phyloP scores from a whole-genome alignment of 768 basidiomycete species.

The Cystofilobasidium ferigula region DNA sequence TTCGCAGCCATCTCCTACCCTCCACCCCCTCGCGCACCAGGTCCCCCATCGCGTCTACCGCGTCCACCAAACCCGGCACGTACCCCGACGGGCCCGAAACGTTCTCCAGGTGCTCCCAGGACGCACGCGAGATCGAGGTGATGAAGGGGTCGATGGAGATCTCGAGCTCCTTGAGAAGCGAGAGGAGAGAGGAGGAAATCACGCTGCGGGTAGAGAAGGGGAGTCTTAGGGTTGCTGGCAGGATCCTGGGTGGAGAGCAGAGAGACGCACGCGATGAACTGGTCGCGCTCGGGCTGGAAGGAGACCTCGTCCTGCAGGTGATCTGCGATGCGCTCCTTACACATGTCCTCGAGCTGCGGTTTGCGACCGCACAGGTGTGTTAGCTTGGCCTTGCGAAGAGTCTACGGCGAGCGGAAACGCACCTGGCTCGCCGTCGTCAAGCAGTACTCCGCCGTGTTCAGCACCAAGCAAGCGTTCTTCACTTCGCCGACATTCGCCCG shows the following conservation, averaged over 20 bases:
- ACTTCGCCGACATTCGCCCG: slow-evolving; percentile 66
- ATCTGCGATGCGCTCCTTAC: slow-evolving; percentile 65
- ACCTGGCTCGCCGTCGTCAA: slow-evolving; percentile 82
- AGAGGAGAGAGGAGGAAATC: slow-evolving; percentile 68
- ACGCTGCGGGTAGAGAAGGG: slow-evolving; percentile 45
- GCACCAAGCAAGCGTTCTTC: slow-evolving; percentile 70
- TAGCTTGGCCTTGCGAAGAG: not conserved
- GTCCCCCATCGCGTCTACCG: slow-evolving; percentile 65
- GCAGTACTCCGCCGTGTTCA: slow-evolving; percentile 98
- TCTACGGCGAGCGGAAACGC: slow-evolving; percentile 23
- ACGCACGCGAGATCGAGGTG: slow-evolving; percentile 56
- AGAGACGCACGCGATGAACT: slow-evolving; percentile 67
- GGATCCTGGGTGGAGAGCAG: not conserved
- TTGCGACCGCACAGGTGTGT: not conserved
- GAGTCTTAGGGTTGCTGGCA: not conserved
- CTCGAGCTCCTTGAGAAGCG: slow-evolving; percentile 76
- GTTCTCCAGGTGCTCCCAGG: slow-evolving; percentile 64
- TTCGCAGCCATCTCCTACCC: slow-evolving; percentile 87
- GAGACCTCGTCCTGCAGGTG: slow-evolving; percentile 68
- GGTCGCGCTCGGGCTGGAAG: slow-evolving; percentile 72
- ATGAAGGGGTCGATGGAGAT: slow-evolving; percentile 68
- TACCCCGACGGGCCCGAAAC: slow-evolving; percentile 81
- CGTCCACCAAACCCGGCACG: slow-evolving; percentile 60
- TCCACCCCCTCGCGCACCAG: slow-evolving; percentile 69
- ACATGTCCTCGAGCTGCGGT: slow-evolving; percentile 76